These are phyloP conservation scores for Platanthera guangdongensis DNA, from an alignment of 106 monocot species.

Conservation along the genomic window DNA sequence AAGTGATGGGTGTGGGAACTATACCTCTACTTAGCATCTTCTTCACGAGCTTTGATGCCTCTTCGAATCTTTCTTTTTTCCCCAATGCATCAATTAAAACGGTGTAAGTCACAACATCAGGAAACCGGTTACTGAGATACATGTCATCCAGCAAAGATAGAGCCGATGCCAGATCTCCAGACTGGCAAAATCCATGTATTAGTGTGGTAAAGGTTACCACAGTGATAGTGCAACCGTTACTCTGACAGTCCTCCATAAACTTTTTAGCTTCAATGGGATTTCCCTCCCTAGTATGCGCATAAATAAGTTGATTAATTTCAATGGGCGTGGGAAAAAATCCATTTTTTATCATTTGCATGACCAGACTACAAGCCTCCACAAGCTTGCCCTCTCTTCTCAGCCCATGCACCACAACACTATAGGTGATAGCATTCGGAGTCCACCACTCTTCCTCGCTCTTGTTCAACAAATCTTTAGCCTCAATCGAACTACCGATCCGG, in stretches of 20 bases:
- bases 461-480: slow-evolving; percentile 74
- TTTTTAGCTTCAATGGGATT: slow-evolving; percentile 49
- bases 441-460: slow-evolving; percentile 90
- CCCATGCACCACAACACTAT: slow-evolving; percentile 88
- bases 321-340: slow-evolving; percentile 73
- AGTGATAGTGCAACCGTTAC: slow-evolving; percentile 78
- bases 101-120: slow-evolving; percentile 88
- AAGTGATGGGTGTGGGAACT: slow-evolving; percentile 69
- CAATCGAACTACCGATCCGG: slow-evolving; percentile 50
- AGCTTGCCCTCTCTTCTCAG: slow-evolving; percentile 81
- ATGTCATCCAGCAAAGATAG: slow-evolving; percentile 89
- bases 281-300: slow-evolving; percentile 53
- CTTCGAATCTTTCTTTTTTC: slow-evolving; percentile 50
- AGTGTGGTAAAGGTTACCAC: slow-evolving; percentile 87
- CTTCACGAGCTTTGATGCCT: slow-evolving; percentile 52
- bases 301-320: slow-evolving; percentile 74
- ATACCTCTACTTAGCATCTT: slow-evolving; percentile 83
- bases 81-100: slow-evolving; percentile 66
- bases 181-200: slow-evolving; percentile 78
- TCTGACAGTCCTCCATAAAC: slow-evolving; percentile 85
- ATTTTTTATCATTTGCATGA: slow-evolving; percentile 59
- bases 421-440: slow-evolving; percentile 68
- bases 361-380: slow-evolving; percentile 63
- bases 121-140: slow-evolving; percentile 83
- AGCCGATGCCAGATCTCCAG: slow-evolving; percentile 58